Percentiles rank a stretch among this genome's conserved stretches.
These are phyloP conservation scores for Saccharomyces jurei DNA, from an alignment of 805 yeast genomes.

Conservation along the genomic window DNA sequence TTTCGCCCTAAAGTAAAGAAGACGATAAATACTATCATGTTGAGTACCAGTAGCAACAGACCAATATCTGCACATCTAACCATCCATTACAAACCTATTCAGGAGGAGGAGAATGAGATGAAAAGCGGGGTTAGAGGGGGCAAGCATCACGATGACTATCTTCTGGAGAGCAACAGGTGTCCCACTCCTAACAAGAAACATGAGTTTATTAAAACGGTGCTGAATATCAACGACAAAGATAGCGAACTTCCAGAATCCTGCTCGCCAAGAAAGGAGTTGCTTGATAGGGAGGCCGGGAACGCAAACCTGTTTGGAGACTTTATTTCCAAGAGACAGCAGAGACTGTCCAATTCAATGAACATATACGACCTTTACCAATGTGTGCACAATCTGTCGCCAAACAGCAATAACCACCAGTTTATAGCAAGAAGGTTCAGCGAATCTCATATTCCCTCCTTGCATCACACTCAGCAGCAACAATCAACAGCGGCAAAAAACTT, in stretches of 20 bases:
- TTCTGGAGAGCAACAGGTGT: not conserved
- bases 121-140: not conserved
- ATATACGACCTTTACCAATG: conserved; percentile 15
- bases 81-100: conserved; percentile 2
- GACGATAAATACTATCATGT: not conserved
- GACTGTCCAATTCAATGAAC: conserved; percentile 8
- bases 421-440: conserved; percentile 4
- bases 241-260: not conserved
- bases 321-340: not conserved
- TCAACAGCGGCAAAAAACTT: not conserved
- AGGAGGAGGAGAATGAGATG: not conserved
- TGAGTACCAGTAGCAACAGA: conserved; percentile 1
- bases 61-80: conserved; percentile 9
- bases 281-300: not conserved
- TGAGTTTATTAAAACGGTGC: conserved; percentile 10
- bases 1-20: not conserved
- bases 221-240: not conserved
- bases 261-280: not conserved
- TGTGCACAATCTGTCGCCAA: conserved; percentile 3
- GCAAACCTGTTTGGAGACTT: not conserved
- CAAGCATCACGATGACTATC: not conserved
- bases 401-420: not conserved
- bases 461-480: not conserved
- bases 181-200: not conserved
- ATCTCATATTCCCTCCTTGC: not conserved